A percentile compares a stretch with the other conserved stretches of the same genome.
These are phyloP conservation scores for Malassezia dermatis DNA, from an alignment of 1,284 basidiomycete genomes.

Conservation along the genomic window DNA sequence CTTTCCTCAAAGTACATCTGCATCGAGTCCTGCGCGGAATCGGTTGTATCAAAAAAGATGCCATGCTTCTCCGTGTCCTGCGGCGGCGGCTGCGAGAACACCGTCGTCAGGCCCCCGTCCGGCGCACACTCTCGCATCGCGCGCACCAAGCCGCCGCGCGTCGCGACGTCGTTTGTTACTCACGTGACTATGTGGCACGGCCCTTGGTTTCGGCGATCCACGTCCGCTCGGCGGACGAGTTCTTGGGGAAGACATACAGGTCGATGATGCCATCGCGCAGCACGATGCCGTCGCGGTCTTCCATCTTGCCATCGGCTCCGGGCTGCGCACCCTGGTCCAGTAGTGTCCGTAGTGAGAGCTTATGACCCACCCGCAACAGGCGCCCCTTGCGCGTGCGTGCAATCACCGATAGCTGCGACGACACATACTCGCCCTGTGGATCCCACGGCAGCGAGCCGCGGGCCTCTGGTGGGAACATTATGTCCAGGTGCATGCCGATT, in stretches of 20 bases:
- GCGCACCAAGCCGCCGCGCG: background rate
- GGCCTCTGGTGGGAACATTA: slow-evolving; percentile 65
- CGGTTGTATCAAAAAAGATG: background rate
- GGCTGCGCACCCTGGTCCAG: slow-evolving; percentile 52
- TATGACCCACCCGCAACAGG: slow-evolving; percentile 77
- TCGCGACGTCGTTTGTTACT: background rate
- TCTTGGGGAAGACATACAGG: slow-evolving; percentile 74
- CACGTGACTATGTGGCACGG: slow-evolving; percentile 12
- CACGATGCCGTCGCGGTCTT: slow-evolving; percentile 66
- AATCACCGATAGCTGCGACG: slow-evolving; percentile 64
- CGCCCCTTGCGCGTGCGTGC: slow-evolving; percentile 66
- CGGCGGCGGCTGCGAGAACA: background rate
- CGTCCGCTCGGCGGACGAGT: slow-evolving; percentile 60
- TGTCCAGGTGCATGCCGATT: slow-evolving; percentile 65
- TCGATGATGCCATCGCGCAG: slow-evolving; percentile 74
- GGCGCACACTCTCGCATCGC: background rate
- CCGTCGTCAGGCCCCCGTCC: background rate
- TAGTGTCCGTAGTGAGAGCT: slow-evolving; percentile 70
- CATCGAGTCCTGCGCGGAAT: background rate
- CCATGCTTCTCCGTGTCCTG: background rate
- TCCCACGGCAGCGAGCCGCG: slow-evolving; percentile 67
- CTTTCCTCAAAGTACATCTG: slow-evolving; percentile 9
- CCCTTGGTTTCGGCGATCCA: slow-evolving; percentile 84
- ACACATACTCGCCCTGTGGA: slow-evolving; percentile 60
- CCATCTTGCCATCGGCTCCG: slow-evolving; percentile 52